Evolutionary conservation across 345 rosid species (phyloP).

Genomic region (Stellera chamaejasme): DNA sequence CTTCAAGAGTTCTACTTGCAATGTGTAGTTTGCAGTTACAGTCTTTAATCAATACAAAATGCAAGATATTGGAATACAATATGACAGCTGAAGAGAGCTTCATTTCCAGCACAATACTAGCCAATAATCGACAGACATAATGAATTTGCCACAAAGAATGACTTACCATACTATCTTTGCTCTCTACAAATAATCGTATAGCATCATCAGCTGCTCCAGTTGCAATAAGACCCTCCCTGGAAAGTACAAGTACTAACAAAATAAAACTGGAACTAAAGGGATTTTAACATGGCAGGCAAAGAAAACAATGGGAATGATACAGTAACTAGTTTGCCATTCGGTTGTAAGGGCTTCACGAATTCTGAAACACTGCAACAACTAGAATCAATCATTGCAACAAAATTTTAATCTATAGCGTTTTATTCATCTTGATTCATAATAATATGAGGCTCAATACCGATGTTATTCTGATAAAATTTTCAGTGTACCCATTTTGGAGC

Average conservation of each 20-base stretch:
- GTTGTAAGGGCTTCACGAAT: too few species aligned
- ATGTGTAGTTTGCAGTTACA: too few species aligned
- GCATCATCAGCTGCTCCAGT: conserved; percentile 97
- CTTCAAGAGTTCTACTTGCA: too few species aligned
- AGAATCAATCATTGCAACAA: too few species aligned
- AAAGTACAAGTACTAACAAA: conserved; percentile 10
- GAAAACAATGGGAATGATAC: not conserved
- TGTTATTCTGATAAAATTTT: too few species aligned
- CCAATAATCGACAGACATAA: not conserved
- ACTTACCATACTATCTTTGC: conserved; percentile 52
- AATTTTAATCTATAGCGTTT: too few species aligned
- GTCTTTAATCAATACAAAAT: too few species aligned
- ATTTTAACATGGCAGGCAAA: not conserved
- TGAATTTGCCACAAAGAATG: conserved; percentile 1
- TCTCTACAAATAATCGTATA: conserved; percentile 57
- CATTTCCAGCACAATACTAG: too few species aligned
- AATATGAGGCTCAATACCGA: too few species aligned
- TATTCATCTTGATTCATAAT: too few species aligned
- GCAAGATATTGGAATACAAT: not conserved
- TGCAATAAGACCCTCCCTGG: conserved; percentile 75
- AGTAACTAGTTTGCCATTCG: not conserved
- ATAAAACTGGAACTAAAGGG: conserved; percentile 1
- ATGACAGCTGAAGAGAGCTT: not conserved
- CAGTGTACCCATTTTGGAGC: too few species aligned
- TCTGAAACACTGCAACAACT: too few species aligned